A percentile compares a stretch with the other conserved stretches of the same genome.
Conservation (phyloP, 2,329 filamentous ascomycete genomes). For the Cytospora paraplurivora region DNA sequence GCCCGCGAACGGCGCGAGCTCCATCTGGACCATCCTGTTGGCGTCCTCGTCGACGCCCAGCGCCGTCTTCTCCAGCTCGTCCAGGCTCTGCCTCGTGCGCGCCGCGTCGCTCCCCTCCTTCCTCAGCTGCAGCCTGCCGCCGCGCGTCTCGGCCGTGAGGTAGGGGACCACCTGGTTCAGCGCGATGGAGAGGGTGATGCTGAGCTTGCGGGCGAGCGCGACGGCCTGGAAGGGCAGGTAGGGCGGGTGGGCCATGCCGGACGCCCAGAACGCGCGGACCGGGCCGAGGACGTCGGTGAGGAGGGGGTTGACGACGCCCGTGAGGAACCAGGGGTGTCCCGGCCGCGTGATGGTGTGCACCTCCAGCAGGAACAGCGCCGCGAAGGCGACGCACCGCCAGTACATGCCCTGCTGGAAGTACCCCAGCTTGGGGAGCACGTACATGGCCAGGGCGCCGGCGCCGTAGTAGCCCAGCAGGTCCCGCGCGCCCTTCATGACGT, state of each 20-base stretch:
- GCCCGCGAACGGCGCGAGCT: conserved; percentile 79
- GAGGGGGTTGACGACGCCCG: conserved; percentile 47
- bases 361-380: conserved; percentile 58
- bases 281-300: conserved; percentile 40
- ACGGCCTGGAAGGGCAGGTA: conserved; percentile 87
- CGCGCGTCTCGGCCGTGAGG: conserved; percentile 47
- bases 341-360: conserved; percentile 58
- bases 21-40: conserved; percentile 70
- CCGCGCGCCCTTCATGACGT: conserved; percentile 65
- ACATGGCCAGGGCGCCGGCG: conserved; percentile 58
- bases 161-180: conserved; percentile 78
- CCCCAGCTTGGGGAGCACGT: conserved; percentile 64
- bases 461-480: conserved; percentile 63
- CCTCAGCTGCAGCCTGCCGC: conserved; percentile 35
- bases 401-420: conserved; percentile 69
- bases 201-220: conserved; percentile 71
- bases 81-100: conserved; percentile 60
- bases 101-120: conserved; percentile 49
- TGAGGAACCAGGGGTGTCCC: conserved; percentile 49
- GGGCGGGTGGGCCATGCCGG: conserved; percentile 52
- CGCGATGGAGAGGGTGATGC: conserved; percentile 80
- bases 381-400: conserved; percentile 64
- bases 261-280: conserved; percentile 39
- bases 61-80: conserved; percentile 64
- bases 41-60: conserved; percentile 69